Percentiles rank a stretch among this genome's conserved stretches.
Conservation (phyloP, 768 basidiomycete species). For the Lactarius sp. region DNA sequence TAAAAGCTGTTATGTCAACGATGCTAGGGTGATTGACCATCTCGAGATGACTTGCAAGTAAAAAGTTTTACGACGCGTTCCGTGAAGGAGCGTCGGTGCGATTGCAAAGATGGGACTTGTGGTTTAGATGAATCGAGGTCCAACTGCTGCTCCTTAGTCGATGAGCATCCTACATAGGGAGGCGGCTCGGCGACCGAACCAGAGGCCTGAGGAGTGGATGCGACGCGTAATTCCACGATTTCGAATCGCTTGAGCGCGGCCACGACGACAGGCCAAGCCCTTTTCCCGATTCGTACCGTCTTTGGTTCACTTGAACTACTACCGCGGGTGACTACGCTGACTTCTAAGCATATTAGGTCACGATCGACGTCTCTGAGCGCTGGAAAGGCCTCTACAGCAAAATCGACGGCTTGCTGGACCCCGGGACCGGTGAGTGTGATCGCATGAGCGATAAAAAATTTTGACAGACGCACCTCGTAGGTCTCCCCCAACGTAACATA, state of each 20-base stretch:
- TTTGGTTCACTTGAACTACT: conserved; percentile 11
- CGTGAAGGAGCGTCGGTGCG: not conserved
- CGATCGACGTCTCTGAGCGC: conserved; percentile 25
- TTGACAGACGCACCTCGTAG: conserved; percentile 23
- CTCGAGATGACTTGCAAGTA: not conserved
- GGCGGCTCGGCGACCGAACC: conserved; percentile 1
- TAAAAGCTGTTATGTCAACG: not conserved
- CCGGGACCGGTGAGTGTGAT: not conserved
- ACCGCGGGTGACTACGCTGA: conserved; percentile 22
- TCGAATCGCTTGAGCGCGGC: conserved; percentile 28
- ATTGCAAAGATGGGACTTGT: not conserved
- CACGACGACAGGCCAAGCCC: conserved; percentile 28
- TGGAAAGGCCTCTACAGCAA: conserved; percentile 24
- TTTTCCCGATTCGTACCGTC: conserved; percentile 27
- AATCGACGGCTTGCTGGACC: conserved; percentile 28
- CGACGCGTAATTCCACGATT: conserved; percentile 29
- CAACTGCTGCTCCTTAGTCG: not conserved
- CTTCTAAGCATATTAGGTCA: conserved; percentile 25
- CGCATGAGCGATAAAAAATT: too few species aligned
- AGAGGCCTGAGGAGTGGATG: not conserved
- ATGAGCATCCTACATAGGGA: not conserved
- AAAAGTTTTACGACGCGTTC: not conserved
- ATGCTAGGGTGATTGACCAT: not conserved
- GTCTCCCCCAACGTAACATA: conserved; percentile 29
- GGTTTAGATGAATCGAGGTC: not conserved